Conservation (phyloP, 225 moss, liverwort and hornwort species). For the Asterella californica region DNA sequence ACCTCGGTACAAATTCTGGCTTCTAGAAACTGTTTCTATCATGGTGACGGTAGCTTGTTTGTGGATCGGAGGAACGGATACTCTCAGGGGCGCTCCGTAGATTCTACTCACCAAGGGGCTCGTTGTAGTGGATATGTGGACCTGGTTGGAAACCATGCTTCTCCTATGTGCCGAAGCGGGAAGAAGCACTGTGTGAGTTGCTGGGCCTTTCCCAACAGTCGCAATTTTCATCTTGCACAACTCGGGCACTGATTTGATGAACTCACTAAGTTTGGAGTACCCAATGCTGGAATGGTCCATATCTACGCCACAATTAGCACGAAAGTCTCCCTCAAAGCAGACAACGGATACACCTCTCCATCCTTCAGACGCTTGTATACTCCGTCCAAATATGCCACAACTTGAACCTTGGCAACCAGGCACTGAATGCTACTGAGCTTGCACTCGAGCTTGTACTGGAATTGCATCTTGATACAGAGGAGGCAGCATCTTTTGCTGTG, state of each 20-base stretch:
- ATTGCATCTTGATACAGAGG: too few relatives aligned
- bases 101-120: too few relatives aligned
- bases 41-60: background rate
- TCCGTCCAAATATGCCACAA: constrained; percentile 82
- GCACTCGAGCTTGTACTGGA: background rate
- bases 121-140: too few relatives aligned
- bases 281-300: constrained; percentile 83
- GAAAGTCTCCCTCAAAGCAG: constrained; percentile 93
- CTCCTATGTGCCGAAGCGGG: background rate
- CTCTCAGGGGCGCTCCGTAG: constrained; percentile 1
- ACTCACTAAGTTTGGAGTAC: constrained; percentile 88
- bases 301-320: constrained; percentile 95
- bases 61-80: background rate
- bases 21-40: background rate
- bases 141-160: too few relatives aligned
- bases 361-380: constrained; percentile 93
- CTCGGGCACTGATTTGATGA: constrained; percentile 81
- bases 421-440: background rate
- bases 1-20: background rate
- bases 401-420: constrained; percentile 72
- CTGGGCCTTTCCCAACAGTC: constrained; percentile 90
- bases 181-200: constrained; percentile 52
- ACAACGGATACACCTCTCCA: constrained; percentile 94
- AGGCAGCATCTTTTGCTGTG: too few relatives aligned
- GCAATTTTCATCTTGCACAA: constrained; percentile 97